Evolutionary conservation across 73 alveolate species (phyloP), one percentile per base, ranked within the genome.

Genomic region (Breviolum minutum): DNA sequence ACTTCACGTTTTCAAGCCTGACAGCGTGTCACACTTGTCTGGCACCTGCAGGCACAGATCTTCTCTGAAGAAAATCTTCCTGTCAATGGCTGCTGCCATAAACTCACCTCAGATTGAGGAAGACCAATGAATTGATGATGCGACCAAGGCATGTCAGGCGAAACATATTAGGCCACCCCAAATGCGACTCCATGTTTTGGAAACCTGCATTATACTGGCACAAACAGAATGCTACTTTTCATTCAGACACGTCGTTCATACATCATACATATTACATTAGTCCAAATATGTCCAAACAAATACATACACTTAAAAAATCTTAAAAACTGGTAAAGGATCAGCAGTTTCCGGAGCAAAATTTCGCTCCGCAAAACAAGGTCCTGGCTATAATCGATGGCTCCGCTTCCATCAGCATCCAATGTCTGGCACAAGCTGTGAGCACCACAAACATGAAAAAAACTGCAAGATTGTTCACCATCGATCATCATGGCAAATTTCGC

Each of bases 61-160:
- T 71, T 94, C 99, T 32, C 99, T 40, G 94, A 94, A 94, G 20
- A 94, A 83, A 71, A 94, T 77, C 94, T 94, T 94, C 30, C 99
- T 82, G 94, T 94, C 99, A 73, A 94, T 94, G 48, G 99, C 94
- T 12, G 99, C 99, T 1, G 99, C 99, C 99, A 94, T 77, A 71
- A 94, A 94, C 99, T 94, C 99, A 17, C 98, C 98, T 92, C 5
- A 24, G 29, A 14, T 27, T 5, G n/a, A 30, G 10, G n/a, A n/a
- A 54, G 29, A 32, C 14, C 48, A 13, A 40, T 68, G 17, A 22
- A 68, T 68, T 6, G 3, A 68, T 68, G n/a, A 22, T 14, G 4
- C 77, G 1, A 1, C 17, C 11, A 66, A 17, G n/a, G 77, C n/a
- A 68, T 22, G 1, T 68, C 77, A 68, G 77, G 77, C 77, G 1